Evolutionary conservation across 352 stramenopile genomes (phyloP).

Genomic region (Phytophthora foliorum): DNA sequence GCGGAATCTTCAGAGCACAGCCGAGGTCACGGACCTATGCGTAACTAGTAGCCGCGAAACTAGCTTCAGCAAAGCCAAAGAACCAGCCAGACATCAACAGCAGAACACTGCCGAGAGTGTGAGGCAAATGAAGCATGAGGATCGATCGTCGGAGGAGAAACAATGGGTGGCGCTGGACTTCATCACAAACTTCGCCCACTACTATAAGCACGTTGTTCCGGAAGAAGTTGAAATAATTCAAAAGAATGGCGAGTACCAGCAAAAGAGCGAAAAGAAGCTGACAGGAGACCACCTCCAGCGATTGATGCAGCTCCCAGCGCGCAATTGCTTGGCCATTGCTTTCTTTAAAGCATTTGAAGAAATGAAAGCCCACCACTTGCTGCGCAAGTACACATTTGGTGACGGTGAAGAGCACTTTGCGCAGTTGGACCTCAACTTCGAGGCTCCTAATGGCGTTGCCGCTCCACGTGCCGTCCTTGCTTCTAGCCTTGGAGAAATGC

Average conservation of each 20-base stretch:
- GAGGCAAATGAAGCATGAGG: constrained; percentile 56
- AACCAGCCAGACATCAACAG: background rate
- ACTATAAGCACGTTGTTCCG: constrained; percentile 66
- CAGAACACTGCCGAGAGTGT: constrained; percentile 45
- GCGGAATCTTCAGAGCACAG: constrained; percentile 34
- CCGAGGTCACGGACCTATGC: constrained; percentile 15
- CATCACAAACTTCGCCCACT: constrained; percentile 63
- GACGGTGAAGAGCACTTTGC: constrained; percentile 76
- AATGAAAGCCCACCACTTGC: constrained; percentile 61
- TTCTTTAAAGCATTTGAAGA: constrained; percentile 75
- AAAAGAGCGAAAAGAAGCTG: constrained; percentile 43
- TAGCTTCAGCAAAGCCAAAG: constrained; percentile 1
- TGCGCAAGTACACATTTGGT: constrained; percentile 78
- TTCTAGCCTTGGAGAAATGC: constrained; percentile 47
- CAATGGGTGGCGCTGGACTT: constrained; percentile 79
- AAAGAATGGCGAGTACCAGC: constrained; percentile 61
- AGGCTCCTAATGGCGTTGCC: constrained; percentile 17
- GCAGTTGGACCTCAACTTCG: constrained; percentile 53
- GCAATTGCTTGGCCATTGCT: constrained; percentile 73
- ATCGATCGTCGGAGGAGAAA: constrained; percentile 68
- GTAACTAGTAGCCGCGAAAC: constrained; percentile 1
- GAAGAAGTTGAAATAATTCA: constrained; percentile 74
- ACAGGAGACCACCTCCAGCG: constrained; percentile 59
- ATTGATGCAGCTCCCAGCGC: constrained; percentile 62
- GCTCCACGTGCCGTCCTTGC: constrained; percentile 24